Percentiles rank a stretch among this genome's conserved stretches.
Evolutionary conservation across 345 rosid genomes (phyloP).

Genomic region (Salix purpurea): DNA sequence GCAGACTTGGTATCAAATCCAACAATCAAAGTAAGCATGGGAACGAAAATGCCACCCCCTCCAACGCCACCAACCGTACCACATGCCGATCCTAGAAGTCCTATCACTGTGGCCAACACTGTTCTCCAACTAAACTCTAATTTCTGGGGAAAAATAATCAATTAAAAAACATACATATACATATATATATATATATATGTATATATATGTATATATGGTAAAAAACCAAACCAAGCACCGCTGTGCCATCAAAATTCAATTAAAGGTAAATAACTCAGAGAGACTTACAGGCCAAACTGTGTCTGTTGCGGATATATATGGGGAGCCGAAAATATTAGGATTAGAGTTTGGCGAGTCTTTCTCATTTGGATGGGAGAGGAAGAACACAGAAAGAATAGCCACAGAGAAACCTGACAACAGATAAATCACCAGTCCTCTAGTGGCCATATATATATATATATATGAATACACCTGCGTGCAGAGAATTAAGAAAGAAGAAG

Average conservation of each 20-base stretch:
- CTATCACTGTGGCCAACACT: constrained; percentile 66
- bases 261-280: not conserved
- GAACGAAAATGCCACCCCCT: constrained; percentile 95
- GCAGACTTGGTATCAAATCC: constrained; percentile 95
- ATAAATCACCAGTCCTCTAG: constrained; percentile 52
- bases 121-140: constrained; percentile 68
- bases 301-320: constrained; percentile 13
- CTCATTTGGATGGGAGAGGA: constrained; percentile 21
- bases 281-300: constrained; percentile 78
- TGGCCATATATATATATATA: constrained; percentile 29
- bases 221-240: not conserved
- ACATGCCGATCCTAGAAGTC: constrained; percentile 85
- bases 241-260: not conserved
- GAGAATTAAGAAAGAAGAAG: no score
- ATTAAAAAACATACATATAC: not conserved
- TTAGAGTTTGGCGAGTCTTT: constrained; percentile 11
- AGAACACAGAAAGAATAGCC: constrained; percentile 45
- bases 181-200: no score
- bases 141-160: constrained; percentile 28
- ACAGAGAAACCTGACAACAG: constrained; percentile 59
- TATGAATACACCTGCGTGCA: no score
- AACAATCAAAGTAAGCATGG: constrained; percentile 85
- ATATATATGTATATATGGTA: not conserved
- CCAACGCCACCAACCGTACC: constrained; percentile 98
- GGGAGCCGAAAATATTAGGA: constrained; percentile 6